Percentiles rank a stretch among this genome's conserved stretches.
phyloP scores from a whole-genome alignment of 306 rosid genomes.

The Sechiopsis laciniata region DNA sequence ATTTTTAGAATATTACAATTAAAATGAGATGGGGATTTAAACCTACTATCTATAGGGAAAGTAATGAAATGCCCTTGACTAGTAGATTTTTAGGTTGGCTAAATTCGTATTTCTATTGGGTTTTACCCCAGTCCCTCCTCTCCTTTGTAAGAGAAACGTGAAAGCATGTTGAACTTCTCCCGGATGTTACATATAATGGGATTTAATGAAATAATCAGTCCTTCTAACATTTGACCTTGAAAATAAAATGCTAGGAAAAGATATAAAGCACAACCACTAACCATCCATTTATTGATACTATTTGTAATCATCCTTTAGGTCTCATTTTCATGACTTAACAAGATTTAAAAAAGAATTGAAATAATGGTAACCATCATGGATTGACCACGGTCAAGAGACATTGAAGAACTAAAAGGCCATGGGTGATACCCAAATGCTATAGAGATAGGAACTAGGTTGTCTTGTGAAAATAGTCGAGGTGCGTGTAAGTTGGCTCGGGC shows the following conservation, averaged over 20 bases:
- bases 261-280: not conserved
- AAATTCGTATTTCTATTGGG: not conserved
- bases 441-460: too few relatives aligned
- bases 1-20: not conserved
- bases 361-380: too few relatives aligned
- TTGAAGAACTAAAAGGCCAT: too few relatives aligned
- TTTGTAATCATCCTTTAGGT: too few relatives aligned
- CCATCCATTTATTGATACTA: too few relatives aligned
- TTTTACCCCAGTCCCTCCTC: not conserved
- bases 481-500: too few relatives aligned
- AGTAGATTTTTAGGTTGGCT: not conserved
- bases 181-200: not conserved
- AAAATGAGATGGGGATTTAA: not conserved
- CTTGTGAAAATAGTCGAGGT: too few relatives aligned
- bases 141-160: not conserved
- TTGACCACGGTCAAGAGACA: too few relatives aligned
- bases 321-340: too few relatives aligned
- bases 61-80: not conserved
- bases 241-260: not conserved
- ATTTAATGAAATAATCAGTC: not conserved
- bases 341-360: too few relatives aligned
- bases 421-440: too few relatives aligned
- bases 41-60: not conserved
- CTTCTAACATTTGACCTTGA: not conserved
- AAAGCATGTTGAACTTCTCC: not conserved